These are phyloP conservation scores for Dipodascopsis tothii DNA, from an alignment of 805 yeast species.

Conservation along the genomic window DNA sequence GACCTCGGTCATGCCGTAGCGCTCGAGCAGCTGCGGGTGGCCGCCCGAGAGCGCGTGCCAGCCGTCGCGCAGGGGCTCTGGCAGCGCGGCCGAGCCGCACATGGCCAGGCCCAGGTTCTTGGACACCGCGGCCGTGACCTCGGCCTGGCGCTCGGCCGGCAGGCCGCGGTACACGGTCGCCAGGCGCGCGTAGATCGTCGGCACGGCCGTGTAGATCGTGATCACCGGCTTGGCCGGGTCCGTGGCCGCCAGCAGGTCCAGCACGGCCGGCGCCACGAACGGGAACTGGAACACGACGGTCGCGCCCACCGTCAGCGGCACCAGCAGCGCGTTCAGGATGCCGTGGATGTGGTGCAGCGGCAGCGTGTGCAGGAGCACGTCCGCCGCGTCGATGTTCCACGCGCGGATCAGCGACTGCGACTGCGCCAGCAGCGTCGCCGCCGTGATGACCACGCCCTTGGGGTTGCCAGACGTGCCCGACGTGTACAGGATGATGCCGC, in stretches of 20 bases:
- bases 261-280: slow-evolving; percentile 26
- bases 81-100: slow-evolving; percentile 34
- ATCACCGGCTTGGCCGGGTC: slow-evolving; percentile 25
- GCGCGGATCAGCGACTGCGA: slow-evolving; percentile 30
- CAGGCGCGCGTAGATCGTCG: slow-evolving; percentile 30
- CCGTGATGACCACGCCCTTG: slow-evolving; percentile 32
- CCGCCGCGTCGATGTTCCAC: slow-evolving; percentile 27
- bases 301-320: slow-evolving; percentile 31
- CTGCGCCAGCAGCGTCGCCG: slow-evolving; percentile 29
- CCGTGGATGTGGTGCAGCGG: slow-evolving; percentile 34
- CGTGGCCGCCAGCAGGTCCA: slow-evolving; percentile 22
- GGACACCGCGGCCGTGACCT: slow-evolving; percentile 17
- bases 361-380: slow-evolving; percentile 30
- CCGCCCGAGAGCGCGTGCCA: slow-evolving; percentile 29
- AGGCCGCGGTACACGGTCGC: slow-evolving; percentile 20
- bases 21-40: slow-evolving; percentile 29
- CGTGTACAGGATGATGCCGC: slow-evolving; percentile 31
- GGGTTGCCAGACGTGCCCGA: slow-evolving; percentile 34
- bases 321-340: slow-evolving; percentile 29
- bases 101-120: slow-evolving; percentile 27
- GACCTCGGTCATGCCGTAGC: slow-evolving; percentile 35
- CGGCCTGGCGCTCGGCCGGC: slow-evolving; percentile 14
- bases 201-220: slow-evolving; percentile 33
- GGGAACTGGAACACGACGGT: slow-evolving; percentile 30
- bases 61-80: slow-evolving; percentile 28